Conservation (phyloP, 345 rosid genomes). For the Barbarea vulgaris region DNA sequence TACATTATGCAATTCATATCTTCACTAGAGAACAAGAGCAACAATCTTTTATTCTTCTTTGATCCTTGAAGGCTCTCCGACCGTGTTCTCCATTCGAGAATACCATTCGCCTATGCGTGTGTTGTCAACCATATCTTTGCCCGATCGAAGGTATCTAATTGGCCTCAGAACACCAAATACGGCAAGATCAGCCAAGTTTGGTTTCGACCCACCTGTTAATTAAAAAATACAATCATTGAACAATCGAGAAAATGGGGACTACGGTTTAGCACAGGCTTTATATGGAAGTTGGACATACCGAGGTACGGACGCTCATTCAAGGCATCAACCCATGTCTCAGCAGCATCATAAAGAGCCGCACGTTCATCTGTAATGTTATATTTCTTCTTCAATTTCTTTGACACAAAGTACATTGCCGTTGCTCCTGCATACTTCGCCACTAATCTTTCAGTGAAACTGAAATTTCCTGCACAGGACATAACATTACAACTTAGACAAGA, state of each 20-base stretch:
- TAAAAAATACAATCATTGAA: slow-evolving; percentile 8
- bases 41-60: slow-evolving; percentile 41
- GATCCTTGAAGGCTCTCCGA: slow-evolving; percentile 66
- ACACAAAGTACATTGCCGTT: slow-evolving; percentile 87
- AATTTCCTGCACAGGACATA: slow-evolving; percentile 63
- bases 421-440: slow-evolving; percentile 90
- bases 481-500: not conserved
- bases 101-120: slow-evolving; percentile 89
- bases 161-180: slow-evolving; percentile 95
- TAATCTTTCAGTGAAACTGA: slow-evolving; percentile 78
- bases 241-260: slow-evolving; percentile 3
- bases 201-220: slow-evolving; percentile 70
- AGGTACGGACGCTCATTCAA: slow-evolving; percentile 69
- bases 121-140: slow-evolving; percentile 90
- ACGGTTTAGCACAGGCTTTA: not conserved
- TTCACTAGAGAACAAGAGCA: slow-evolving; percentile 10
- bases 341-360: slow-evolving; percentile 82
- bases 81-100: slow-evolving; percentile 67
- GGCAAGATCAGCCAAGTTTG: slow-evolving; percentile 91
- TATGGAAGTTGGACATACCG: slow-evolving; percentile 44
- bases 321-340: slow-evolving; percentile 91
- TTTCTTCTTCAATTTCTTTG: slow-evolving; percentile 89
- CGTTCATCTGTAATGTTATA: slow-evolving; percentile 91
- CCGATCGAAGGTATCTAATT: slow-evolving; percentile 70
- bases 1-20: slow-evolving; percentile 15